Base-by-base conservation (phyloP, 1,139 yeast species). In the Nakaseomyces delphensis region DNA sequence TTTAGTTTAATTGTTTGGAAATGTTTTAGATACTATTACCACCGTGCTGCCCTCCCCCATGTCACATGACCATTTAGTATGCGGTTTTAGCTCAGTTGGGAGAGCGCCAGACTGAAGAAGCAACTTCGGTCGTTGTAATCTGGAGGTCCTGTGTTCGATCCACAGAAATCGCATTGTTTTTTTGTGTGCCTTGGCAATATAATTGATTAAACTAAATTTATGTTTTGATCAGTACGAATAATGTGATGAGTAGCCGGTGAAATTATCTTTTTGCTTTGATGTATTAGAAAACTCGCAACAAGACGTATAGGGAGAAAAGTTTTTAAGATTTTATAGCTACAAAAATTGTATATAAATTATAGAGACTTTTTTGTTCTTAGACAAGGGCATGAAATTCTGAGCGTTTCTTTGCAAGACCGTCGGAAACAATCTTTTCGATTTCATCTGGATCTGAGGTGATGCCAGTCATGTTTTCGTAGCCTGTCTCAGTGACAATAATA, bases 391-490 rank as follows among this genome's bases (percentile, higher is more conserved):
- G 95, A 70, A 83, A 85, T 10, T 75, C 76, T 6, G 67, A 66
- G 38, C 71, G 70, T 1, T 83, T 84, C 58, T 70, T 79, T n/a
- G 69, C 65, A 35, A 84, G 63, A 2, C 96, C 95, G 4, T 70
- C 70, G 52, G 76, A 73, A 29, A 89, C 94, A 50, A 89, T 84
- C 51, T 70, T 70, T 40, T 85, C 73, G 44, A 91, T 81, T 60
- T 87, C 94, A 8, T 70, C 73, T 1, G 96, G 89, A 59, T 89
- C 94, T 44, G 83, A 80, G 2, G 96, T 85, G 45, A 89, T 77
- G 33, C 75, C 72, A 3, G 96, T 91, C 46, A 89, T 67, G 56
- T 85, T 83, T 56, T 87, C 95, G 57, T 64, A 77, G 0, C 98
- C 97, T 44, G 66, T 67, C 41, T 72, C 71, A 2, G 95, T 85